Evolutionary conservation across 176 grass and related monocot species (phyloP).

Genomic region (Avena sativa): DNA sequence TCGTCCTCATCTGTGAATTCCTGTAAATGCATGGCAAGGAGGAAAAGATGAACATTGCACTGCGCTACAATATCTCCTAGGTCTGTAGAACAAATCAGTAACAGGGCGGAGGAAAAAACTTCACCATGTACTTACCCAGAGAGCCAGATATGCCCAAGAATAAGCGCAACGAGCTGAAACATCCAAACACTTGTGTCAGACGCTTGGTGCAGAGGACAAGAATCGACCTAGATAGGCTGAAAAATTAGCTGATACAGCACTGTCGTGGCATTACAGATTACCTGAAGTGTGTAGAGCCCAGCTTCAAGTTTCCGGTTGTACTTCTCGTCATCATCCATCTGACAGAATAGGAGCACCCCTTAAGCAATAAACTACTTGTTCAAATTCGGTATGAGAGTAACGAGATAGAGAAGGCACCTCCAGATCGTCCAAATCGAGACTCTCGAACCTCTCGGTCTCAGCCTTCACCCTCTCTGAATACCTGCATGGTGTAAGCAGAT

Average conservation of each 20-base stretch:
- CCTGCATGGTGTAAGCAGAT: constrained; percentile 50
- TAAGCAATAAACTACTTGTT: constrained; percentile 31
- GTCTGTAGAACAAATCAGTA: neutral
- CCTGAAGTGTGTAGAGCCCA: constrained; percentile 94
- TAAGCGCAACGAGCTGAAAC: constrained; percentile 90
- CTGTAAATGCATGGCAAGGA: constrained; percentile 47
- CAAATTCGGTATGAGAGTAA: constrained; percentile 24
- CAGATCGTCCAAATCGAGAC: constrained; percentile 85
- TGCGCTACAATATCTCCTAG: neutral
- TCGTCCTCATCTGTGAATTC: constrained; percentile 75
- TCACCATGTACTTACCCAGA: constrained; percentile 72
- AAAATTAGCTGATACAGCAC: constrained; percentile 20
- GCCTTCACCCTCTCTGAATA: constrained; percentile 96
- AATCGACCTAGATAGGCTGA: constrained; percentile 20
- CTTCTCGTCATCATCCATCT: constrained; percentile 93
- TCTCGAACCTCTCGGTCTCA: constrained; percentile 73
- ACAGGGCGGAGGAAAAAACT: constrained; percentile 14
- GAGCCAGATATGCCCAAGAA: constrained; percentile 89
- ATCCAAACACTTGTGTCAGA: constrained; percentile 31
- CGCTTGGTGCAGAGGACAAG: constrained; percentile 22
- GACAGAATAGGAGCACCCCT: constrained; percentile 11
- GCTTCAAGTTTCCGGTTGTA: constrained; percentile 94
- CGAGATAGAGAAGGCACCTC: constrained; percentile 59
- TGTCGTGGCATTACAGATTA: constrained; percentile 40
- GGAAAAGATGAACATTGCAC: constrained; percentile 21